A percentile compares a stretch with the other conserved stretches of the same genome.
Evolutionary conservation across 75 land plant species (phyloP).

Genomic region (Azolla pinnata): DNA sequence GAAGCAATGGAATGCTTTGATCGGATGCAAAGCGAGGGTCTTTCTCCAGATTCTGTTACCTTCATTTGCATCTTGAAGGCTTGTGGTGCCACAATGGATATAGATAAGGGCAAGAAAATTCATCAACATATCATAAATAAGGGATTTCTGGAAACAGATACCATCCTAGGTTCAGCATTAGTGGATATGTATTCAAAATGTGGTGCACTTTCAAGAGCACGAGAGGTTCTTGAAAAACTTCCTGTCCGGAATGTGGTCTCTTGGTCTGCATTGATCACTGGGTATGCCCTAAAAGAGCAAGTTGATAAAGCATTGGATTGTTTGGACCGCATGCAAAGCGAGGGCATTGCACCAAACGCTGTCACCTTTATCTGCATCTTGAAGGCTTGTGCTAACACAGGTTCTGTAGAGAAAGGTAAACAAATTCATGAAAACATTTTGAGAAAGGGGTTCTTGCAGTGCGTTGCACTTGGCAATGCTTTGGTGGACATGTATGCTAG

Average conservation of each 20-base stretch:
- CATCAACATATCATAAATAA: conserved; percentile 53
- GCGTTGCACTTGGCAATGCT: conserved; percentile 5
- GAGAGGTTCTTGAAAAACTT: conserved; percentile 17
- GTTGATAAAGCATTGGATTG: conserved; percentile 31
- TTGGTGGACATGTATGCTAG: conserved; percentile 13
- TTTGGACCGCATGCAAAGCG: conserved; percentile 37
- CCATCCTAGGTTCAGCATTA: conserved; percentile 10
- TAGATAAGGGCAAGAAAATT: conserved; percentile 39
- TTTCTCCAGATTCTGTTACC: no score
- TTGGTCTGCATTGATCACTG: conserved; percentile 62
- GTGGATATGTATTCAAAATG: conserved; percentile 20
- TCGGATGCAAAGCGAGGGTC: no score
- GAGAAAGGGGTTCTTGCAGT: conserved; percentile 7
- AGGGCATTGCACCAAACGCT: conserved; percentile 26
- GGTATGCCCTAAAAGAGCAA: conserved; percentile 41
- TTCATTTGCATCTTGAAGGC: no score
- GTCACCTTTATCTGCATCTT: conserved; percentile 45
- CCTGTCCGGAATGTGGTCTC: conserved; percentile 10
- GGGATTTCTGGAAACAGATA: conserved; percentile 16
- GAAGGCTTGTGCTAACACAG: conserved; percentile 54
- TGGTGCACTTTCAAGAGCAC: conserved; percentile 10
- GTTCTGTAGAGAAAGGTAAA: conserved; percentile 44
- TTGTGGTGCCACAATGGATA: conserved; percentile 35
- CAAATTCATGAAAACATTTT: conserved; percentile 10
- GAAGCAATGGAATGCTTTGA: no score